Evolutionary conservation across 2,329 filamentous ascomycete genomes (phyloP).

Genomic region (Lachnellula cervina): DNA sequence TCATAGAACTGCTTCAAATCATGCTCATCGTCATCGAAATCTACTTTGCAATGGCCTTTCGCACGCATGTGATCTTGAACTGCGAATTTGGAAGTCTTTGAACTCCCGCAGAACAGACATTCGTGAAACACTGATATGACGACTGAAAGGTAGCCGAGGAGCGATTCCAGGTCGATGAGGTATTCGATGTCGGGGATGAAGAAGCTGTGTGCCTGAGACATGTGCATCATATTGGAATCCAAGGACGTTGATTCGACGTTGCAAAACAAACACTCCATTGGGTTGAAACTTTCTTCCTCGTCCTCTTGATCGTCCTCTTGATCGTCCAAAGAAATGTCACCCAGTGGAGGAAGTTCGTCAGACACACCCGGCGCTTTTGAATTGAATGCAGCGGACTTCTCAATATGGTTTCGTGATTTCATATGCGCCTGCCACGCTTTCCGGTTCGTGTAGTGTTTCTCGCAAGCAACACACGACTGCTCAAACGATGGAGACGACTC

Average conservation of each 20-base stretch:
- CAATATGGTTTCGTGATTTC: constrained; percentile 12
- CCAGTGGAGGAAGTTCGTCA: neutral
- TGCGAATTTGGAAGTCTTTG: constrained; percentile 38
- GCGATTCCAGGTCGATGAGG: constrained; percentile 43
- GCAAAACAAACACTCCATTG: constrained; percentile 42
- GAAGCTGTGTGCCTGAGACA: constrained; percentile 45
- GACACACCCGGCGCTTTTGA: neutral
- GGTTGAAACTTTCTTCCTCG: constrained; percentile 21
- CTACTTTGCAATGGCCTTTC: constrained; percentile 44
- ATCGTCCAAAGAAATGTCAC: neutral
- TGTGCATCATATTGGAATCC: constrained; percentile 40
- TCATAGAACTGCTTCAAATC: constrained; percentile 42
- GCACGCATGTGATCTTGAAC: constrained; percentile 48
- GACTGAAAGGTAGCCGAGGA: constrained; percentile 45
- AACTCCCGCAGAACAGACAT: constrained; percentile 46
- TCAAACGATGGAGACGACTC: constrained; percentile 4
- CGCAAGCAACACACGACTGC: constrained; percentile 10
- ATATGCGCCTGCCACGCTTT: constrained; percentile 15
- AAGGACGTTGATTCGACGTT: constrained; percentile 28
- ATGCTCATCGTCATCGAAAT: constrained; percentile 32
- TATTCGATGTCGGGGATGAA: constrained; percentile 36
- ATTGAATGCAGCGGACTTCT: neutral
- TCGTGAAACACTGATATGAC: constrained; percentile 45
- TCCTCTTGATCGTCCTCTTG: neutral
- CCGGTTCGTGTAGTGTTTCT: constrained; percentile 8